Evolutionary conservation across 1,139 yeast genomes (phyloP).

Genomic region (Hanseniaspora uvarum): DNA sequence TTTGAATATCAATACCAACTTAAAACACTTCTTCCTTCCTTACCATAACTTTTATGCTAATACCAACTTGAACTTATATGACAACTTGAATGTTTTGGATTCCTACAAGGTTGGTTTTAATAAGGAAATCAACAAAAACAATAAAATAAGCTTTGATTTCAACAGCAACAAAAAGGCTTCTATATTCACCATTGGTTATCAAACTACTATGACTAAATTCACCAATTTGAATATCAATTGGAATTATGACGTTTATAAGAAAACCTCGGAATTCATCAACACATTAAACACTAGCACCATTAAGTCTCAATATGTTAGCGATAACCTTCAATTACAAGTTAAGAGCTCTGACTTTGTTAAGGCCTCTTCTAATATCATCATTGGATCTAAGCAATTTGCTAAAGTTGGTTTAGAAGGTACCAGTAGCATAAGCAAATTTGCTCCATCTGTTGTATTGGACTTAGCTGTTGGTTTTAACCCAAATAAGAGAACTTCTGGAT

Average conservation of each 20-base stretch:
- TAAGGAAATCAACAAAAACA: constrained; percentile 4
- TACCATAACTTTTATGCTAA: constrained; percentile 3
- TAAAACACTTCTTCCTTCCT: constrained; percentile 1
- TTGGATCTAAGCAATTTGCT: neutral
- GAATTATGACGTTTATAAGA: neutral
- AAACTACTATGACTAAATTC: neutral
- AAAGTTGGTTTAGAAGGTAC: neutral
- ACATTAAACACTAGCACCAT: neutral
- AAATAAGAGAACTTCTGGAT: neutral
- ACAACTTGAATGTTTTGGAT: neutral
- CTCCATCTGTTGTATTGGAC: neutral
- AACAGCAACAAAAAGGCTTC: neutral
- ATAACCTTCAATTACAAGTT: neutral
- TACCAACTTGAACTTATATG: neutral
- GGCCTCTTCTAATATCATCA: neutral
- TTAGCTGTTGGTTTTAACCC: neutral
- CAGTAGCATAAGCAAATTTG: neutral
- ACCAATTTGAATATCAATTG: neutral
- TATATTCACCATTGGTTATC: neutral
- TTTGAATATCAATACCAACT: constrained; percentile 1
- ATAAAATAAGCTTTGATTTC: neutral
- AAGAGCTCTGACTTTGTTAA: neutral
- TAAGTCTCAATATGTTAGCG: neutral
- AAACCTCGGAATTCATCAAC: neutral
- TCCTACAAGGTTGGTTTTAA: constrained; percentile 5